These are phyloP conservation scores for Monosporozyma aerobia DNA, from an alignment of 805 yeast genomes.

Conservation along the genomic window DNA sequence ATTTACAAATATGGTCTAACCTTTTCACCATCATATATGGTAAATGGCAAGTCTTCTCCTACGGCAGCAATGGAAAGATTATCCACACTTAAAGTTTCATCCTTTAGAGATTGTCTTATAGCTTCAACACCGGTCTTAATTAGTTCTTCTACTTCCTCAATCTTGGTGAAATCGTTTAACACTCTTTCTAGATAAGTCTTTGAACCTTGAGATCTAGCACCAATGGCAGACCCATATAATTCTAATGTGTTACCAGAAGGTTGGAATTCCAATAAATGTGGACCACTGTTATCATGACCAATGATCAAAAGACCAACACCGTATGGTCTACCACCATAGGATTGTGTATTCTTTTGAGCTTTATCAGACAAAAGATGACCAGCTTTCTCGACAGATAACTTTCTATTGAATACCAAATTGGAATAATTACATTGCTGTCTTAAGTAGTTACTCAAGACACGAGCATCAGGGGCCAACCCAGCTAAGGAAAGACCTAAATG, in stretches of 20 bases:
- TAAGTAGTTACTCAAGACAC: constrained; percentile 81
- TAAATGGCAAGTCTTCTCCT: constrained; percentile 70
- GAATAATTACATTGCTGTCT: constrained; percentile 89
- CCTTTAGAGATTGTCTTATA: constrained; percentile 89
- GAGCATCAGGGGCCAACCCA: constrained; percentile 96
- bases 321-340: constrained; percentile 93
- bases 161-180: constrained; percentile 53
- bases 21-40: constrained; percentile 75
- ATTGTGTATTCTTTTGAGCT: constrained; percentile 94
- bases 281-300: constrained; percentile 89
- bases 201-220: constrained; percentile 98
- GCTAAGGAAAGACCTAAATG: constrained; percentile 95
- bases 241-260: constrained; percentile 93
- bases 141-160: constrained; percentile 54
- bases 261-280: constrained; percentile 89
- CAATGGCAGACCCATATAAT: constrained; percentile 89
- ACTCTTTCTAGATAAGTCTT: constrained; percentile 90
- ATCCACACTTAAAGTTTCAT: constrained; percentile 73
- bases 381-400: constrained; percentile 73
- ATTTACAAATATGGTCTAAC: constrained; percentile 37
- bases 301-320: constrained; percentile 91
- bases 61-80: constrained; percentile 91
- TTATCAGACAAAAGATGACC: constrained; percentile 85
- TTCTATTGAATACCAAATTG: constrained; percentile 75
- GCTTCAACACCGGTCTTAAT: constrained; percentile 83